Percentiles rank a stretch among this genome's conserved stretches.
These are phyloP conservation scores for Prunus mira DNA, from an alignment of 306 rosid species.

Conservation along the genomic window DNA sequence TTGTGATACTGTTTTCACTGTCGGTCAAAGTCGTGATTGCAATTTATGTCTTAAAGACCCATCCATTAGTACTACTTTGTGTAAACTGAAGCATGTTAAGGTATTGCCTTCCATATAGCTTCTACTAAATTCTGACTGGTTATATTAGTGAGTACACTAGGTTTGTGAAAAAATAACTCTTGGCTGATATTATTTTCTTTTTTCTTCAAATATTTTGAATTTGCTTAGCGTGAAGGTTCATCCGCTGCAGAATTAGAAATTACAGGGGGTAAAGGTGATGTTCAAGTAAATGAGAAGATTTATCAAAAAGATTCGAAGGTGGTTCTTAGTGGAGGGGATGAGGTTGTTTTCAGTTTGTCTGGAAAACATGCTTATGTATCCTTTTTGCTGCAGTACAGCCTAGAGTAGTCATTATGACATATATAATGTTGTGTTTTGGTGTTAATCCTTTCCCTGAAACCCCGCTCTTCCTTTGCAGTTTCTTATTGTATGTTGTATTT, in stretches of 20 bases:
- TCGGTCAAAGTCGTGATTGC: slow-evolving; percentile 83
- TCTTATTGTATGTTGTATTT: neutral
- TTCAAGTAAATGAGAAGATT: slow-evolving; percentile 70
- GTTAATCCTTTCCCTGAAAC: neutral
- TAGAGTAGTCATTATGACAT: slow-evolving; percentile 1
- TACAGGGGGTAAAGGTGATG: slow-evolving; percentile 65
- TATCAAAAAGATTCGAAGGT: slow-evolving; percentile 46
- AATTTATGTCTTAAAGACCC: slow-evolving; percentile 76
- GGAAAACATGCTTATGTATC: slow-evolving; percentile 95
- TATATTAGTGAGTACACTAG: slow-evolving; percentile 2
- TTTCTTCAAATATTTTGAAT: slow-evolving; percentile 22
- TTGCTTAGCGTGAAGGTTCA: slow-evolving; percentile 59
- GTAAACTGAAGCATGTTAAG: slow-evolving; percentile 83
- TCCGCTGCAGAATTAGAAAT: slow-evolving; percentile 73
- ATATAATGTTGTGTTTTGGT: neutral
- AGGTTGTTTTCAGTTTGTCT: slow-evolving; percentile 64
- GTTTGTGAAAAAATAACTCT: neutral
- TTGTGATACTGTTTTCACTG: slow-evolving; percentile 52
- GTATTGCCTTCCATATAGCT: slow-evolving; percentile 35
- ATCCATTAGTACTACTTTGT: slow-evolving; percentile 53
- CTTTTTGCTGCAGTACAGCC: slow-evolving; percentile 37
- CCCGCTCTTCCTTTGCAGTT: neutral
- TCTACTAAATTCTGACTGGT: slow-evolving; percentile 5
- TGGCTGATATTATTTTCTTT: neutral
- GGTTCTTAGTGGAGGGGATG: slow-evolving; percentile 79